Evolutionary conservation across 306 rosid species (phyloP), one percentile per base, ranked within the genome.

Genomic region (Fragaria nilgerrensis): DNA sequence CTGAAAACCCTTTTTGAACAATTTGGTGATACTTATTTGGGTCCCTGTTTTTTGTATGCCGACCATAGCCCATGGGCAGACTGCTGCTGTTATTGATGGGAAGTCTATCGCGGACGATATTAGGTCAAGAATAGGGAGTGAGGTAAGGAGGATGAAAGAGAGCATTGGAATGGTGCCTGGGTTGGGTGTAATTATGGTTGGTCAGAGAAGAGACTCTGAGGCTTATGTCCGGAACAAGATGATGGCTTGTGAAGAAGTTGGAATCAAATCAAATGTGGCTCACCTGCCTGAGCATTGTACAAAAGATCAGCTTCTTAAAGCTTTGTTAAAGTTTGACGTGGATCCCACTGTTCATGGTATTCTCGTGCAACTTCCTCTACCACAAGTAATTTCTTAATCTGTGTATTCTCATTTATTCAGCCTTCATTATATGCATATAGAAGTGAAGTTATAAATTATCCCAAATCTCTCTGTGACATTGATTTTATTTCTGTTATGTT

Each of bases 301-400:
- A 62, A 92, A 85, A 79, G 87, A 82, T 16, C 88, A 92, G 76
- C 86, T 94, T 81, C 83, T 79, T 67, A 82, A 84, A 56, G 86
- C 88, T 73, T 59, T 92, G 78, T 85, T 82, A 66, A 71, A 85
- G 71, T 92, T 85, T 78, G 89, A 89, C 78, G 81, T 56, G 76
- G 97, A 94, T 86, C 92, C 91, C 22, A 86, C 96, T 68, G 75
- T 94, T 87, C 96, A 94, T 77, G 98, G 98, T 71, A 84, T 94
- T 79, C 96, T 94, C 68, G 96, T 94, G 85, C 98, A 94, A 85
- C 98, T 94, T 85, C 98, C 98, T 82, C 91, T 92, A 49, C 97
- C 97, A 47, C 90, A 89, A 84, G 97, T 94, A 90, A 90, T 81
- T 86, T 88, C 86, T 85, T 58, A 76, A 87, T 85, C 91, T 80